Evolutionary conservation across 1,284 basidiomycete genomes (phyloP).

Genomic region (Phylloboletellus chloephorus): DNA sequence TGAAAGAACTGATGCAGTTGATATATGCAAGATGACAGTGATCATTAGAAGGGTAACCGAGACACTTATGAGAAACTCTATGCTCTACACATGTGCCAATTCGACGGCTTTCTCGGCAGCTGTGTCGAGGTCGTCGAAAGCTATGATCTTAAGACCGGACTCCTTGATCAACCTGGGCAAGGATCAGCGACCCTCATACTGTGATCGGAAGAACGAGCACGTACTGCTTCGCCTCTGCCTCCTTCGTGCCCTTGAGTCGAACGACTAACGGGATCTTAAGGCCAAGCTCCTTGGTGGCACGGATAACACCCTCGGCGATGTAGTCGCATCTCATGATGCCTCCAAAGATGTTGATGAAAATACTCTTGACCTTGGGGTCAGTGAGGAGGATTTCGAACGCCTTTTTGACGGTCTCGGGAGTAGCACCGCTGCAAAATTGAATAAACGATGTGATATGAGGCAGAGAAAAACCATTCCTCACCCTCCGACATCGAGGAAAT

Average conservation of each 20-base stretch:
- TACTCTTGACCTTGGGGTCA: constrained; percentile 93
- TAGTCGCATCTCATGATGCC: constrained; percentile 99
- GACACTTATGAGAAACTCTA: constrained; percentile 15
- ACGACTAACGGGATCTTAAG: constrained; percentile 89
- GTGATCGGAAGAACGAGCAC: constrained; percentile 27
- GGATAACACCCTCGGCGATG: constrained; percentile 97
- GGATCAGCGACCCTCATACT: constrained; percentile 5
- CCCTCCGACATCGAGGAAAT: constrained; percentile 99
- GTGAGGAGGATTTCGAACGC: constrained; percentile 94
- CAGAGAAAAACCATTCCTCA: constrained; percentile 24
- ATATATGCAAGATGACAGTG: constrained; percentile 5
- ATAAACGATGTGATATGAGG: constrained; percentile 9
- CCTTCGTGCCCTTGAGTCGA: constrained; percentile 95
- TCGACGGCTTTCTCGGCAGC: constrained; percentile 84
- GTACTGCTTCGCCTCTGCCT: constrained; percentile 90
- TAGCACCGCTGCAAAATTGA: constrained; percentile 69
- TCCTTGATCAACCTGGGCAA: constrained; percentile 78
- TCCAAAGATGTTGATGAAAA: constrained; percentile 98
- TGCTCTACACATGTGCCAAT: constrained; percentile 43
- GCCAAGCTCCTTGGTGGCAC: constrained; percentile 88
- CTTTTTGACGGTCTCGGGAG: constrained; percentile 98
- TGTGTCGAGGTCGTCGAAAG: constrained; percentile 82
- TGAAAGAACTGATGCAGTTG: background rate
- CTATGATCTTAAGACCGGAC: constrained; percentile 89
- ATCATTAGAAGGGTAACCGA: constrained; percentile 20